Base-by-base conservation (phyloP, 1,284 basidiomycete genomes). In the Peniophora sp. region DNA sequence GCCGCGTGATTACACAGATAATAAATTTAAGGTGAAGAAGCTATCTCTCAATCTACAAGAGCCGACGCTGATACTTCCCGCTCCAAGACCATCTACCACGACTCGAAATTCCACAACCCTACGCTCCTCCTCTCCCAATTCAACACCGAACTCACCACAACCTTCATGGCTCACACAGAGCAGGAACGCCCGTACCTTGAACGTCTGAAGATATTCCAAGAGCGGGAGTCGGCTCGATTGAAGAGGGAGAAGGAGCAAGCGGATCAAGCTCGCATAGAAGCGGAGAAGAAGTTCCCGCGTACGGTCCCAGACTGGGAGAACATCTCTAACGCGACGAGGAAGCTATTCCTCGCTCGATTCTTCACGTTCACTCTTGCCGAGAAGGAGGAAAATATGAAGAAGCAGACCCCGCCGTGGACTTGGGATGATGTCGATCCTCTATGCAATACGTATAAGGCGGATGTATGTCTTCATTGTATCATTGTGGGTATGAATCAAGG, bases 271-370 rank as follows among this genome's bases (percentile, higher is more conserved):
- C 5, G 12, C 6, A 32, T 5, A 12, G 27, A 32, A 12, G 27
- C 27, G 6, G 27, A 32, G 27, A 32, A 32, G 2, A 66, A 67
- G 50, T 85, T 86, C 55, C 84, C 83, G 1, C 54, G 58, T 18
- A 70, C 65, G 32, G 56, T 70, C 15, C 65, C 62, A 5, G 76
- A 79, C 9, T 85, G 75, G 57, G 57, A 67, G 2, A 52, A 50
- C 6, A 62, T 67, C 18, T 72, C 66, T 41, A 62, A 71, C 15
- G 70, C 69, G 34, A 78, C 80, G 39, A 60, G 70, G 0, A 74
- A 78, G 62, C 58, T 77, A 20, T 74, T 77, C 2, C 66, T 77
- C 6, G 80, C 79, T 9, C 67, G 65, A 48, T 84, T 80, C 57
- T 62, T 86, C 42, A 58, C 63, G 10, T 58, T 67, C 1, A 65